These are phyloP conservation scores for Exidia glandulosa DNA, from an alignment of 768 basidiomycete species.

Conservation along the genomic window DNA sequence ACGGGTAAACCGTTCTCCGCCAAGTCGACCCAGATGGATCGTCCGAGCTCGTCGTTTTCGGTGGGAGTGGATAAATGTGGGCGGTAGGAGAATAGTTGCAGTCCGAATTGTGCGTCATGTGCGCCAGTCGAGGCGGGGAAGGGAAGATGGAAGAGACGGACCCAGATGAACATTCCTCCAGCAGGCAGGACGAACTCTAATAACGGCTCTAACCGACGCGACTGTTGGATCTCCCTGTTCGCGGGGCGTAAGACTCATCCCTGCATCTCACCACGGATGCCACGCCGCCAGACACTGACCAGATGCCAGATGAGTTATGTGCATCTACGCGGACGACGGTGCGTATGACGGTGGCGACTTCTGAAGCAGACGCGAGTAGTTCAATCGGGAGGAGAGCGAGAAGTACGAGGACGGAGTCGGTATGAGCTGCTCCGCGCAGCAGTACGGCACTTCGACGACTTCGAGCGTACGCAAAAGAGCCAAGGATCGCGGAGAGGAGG, in stretches of 20 bases:
- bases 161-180: conserved; percentile 74
- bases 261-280: conserved; percentile 9
- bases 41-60: conserved; percentile 34
- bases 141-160: neutral
- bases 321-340: conserved; percentile 1
- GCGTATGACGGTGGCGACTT: neutral
- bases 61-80: conserved; percentile 13
- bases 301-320: conserved; percentile 12
- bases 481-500: neutral
- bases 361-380: neutral
- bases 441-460: neutral
- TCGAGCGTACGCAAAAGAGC: neutral
- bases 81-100: conserved; percentile 54
- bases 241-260: conserved; percentile 10
- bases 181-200: conserved; percentile 67
- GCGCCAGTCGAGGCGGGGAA: no score
- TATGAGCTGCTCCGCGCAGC: neutral
- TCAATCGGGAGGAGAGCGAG: neutral
- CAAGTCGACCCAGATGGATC: conserved; percentile 47
- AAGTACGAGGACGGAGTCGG: neutral
- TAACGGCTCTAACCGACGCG: conserved; percentile 21
- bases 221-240: conserved; percentile 5
- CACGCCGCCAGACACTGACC: conserved; percentile 4
- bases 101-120: conserved; percentile 30
- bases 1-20: conserved; percentile 54